Percentiles rank a stretch among this genome's conserved stretches.
These are phyloP conservation scores for Dalbergia oliveri DNA, from an alignment of 306 rosid species.

Conservation along the genomic window DNA sequence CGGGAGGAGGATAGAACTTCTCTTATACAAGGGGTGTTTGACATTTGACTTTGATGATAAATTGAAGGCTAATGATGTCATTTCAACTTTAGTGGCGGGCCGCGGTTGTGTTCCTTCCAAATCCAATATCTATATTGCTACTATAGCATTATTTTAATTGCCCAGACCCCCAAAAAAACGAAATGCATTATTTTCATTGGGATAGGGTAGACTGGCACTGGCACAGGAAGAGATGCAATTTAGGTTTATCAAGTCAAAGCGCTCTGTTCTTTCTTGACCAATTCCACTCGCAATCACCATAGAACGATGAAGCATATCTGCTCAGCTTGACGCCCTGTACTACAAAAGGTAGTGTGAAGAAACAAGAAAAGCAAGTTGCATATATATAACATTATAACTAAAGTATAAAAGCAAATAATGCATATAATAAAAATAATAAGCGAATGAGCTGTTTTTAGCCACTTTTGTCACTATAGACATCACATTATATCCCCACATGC, in stretches of 20 bases:
- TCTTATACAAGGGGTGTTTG: background rate
- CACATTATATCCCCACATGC: background rate
- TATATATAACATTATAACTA: background rate
- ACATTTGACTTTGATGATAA: background rate
- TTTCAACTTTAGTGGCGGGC: slow-evolving; percentile 2
- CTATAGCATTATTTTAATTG: too few relatives aligned
- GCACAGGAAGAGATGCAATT: background rate
- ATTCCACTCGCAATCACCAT: background rate
- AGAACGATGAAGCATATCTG: background rate
- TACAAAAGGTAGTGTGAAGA: background rate
- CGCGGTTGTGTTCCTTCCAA: background rate
- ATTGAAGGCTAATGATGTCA: background rate
- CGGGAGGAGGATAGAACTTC: too few relatives aligned
- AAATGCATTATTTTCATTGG: too few relatives aligned
- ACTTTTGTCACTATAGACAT: slow-evolving; percentile 16
- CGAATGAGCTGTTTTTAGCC: slow-evolving; percentile 16
- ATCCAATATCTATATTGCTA: background rate
- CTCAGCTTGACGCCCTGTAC: background rate
- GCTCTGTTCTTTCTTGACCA: background rate
- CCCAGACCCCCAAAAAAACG: too few relatives aligned
- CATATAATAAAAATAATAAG: background rate
- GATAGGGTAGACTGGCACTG: background rate
- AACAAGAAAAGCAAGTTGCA: too few relatives aligned
- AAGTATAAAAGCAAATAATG: background rate
- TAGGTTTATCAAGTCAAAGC: background rate